Evolutionary conservation across 2,329 filamentous ascomycete genomes (phyloP).

Genomic region (Diaporthe caulivora): DNA sequence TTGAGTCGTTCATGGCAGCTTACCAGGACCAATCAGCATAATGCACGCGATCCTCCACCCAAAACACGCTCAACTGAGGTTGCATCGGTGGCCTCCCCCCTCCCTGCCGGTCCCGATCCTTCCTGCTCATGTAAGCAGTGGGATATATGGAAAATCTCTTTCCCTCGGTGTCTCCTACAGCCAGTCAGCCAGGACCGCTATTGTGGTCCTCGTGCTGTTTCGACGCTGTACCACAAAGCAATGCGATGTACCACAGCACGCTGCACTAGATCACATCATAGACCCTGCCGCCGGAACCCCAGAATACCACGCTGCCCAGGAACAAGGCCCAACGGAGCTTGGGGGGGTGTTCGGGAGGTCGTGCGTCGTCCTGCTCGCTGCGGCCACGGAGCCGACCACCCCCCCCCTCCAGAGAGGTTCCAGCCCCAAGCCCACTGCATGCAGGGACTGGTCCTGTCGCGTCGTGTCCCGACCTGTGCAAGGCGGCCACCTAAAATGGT

Average conservation of each 20-base stretch:
- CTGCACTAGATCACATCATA: neutral
- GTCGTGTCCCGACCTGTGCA: slow-evolving; percentile 8
- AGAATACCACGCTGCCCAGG: slow-evolving; percentile 31
- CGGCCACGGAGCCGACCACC: slow-evolving; percentile 27
- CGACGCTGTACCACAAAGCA: neutral
- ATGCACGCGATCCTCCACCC: slow-evolving; percentile 22
- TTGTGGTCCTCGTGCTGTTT: neutral
- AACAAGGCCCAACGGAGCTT: slow-evolving; percentile 23
- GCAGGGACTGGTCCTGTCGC: slow-evolving; percentile 26
- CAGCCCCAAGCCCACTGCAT: slow-evolving; percentile 19
- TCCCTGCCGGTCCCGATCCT: neutral
- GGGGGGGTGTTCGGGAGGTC: slow-evolving; percentile 17
- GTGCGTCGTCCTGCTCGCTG: slow-evolving; percentile 11
- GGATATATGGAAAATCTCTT: neutral
- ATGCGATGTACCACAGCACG: neutral
- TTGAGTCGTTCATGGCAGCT: slow-evolving; percentile 21
- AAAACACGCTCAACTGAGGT: slow-evolving; percentile 6
- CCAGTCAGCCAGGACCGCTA: neutral
- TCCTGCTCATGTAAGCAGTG: slow-evolving; percentile 14
- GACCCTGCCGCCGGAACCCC: slow-evolving; percentile 4
- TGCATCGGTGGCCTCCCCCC: neutral
- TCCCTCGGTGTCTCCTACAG: neutral
- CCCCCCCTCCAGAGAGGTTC: neutral
- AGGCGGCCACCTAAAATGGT: slow-evolving; percentile 24
- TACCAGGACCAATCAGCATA: slow-evolving; percentile 13